These are phyloP conservation scores for Ensete glaucum DNA, from an alignment of 176 grass and related monocot genomes.

Conservation along the genomic window DNA sequence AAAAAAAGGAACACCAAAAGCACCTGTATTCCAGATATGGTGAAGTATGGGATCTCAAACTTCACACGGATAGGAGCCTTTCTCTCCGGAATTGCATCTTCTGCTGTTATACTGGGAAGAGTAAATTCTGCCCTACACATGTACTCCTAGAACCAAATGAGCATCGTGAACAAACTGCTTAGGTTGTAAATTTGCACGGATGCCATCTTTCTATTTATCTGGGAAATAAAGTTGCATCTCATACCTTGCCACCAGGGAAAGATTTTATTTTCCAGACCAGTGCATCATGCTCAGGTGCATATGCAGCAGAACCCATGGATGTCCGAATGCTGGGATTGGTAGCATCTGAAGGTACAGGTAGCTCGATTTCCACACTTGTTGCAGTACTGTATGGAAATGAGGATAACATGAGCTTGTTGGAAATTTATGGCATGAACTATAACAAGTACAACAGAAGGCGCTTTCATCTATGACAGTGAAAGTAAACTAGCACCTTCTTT, in stretches of 20 bases:
- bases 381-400: constrained; percentile 68
- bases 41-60: constrained; percentile 99
- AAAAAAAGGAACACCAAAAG: background rate
- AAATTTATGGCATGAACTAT: background rate
- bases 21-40: constrained; percentile 92
- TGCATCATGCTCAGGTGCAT: constrained; percentile 89
- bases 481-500: constrained; percentile 48
- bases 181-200: no score
- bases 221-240: background rate
- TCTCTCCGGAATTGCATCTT: constrained; percentile 74
- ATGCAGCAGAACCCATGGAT: constrained; percentile 93
- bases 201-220: background rate
- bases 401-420: background rate
- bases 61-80: constrained; percentile 90
- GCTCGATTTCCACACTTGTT: constrained; percentile 97
- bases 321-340: constrained; percentile 92
- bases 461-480: background rate
- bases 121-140: constrained; percentile 95
- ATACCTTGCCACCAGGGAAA: constrained; percentile 94
- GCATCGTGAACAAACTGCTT: no score
- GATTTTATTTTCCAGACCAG: constrained; percentile 99
- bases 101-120: constrained; percentile 89
- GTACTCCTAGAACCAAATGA: constrained; percentile 50
- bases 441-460: background rate
- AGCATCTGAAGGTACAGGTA: constrained; percentile 84